Base-by-base conservation (phyloP, 164 flowering plant genomes). In the Sedum album region DNA sequence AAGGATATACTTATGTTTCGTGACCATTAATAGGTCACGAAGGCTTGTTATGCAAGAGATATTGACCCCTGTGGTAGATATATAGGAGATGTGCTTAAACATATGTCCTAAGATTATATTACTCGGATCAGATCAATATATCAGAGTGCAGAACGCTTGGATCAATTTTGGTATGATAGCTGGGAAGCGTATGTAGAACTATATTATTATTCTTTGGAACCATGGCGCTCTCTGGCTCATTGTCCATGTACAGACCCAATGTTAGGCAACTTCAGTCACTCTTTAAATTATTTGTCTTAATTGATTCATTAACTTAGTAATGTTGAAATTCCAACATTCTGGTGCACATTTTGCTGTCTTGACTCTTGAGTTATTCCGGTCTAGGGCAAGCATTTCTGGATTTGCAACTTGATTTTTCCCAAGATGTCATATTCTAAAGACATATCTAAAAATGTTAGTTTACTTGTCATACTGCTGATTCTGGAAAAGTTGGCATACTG, bases 11-110 rank as follows among this genome's bases (percentile, higher is more conserved):
- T 71, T 93, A 72, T 87, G 96, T 76, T 81, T 86, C 44, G 82
- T 85, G 39, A 88, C 84, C 55, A 88, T 92, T 13, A 87, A 89
- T 67, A 80, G 88, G 68, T 86, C 91, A 1, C 82, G 94, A 73
- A 80, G 82, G 71, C 78, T 83, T 10, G 83, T 89, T 31, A 35
- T 84, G 1, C 62, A 81, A 33, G 84, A 83, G 70, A 76, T 84
- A 35, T 23, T 51, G 57, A 51, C 57, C 13, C 57, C 57, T 3
- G 6, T 26, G 7, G 57, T 51, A 7, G 7, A 51, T n/a, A 26
- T 23, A 23, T 51, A 51, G 57, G 26, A 51, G 26, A 51, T 6
- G 17, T 18, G 15, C 48, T 51, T 51, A 51, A n/a, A 21, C 57
- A 51, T 23, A 51, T n/a, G 26, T 51, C 21, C 57, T 51, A 51